Base-by-base conservation (phyloP, 2,329 filamentous ascomycete genomes). In the Ophioceras dolichostomum region DNA sequence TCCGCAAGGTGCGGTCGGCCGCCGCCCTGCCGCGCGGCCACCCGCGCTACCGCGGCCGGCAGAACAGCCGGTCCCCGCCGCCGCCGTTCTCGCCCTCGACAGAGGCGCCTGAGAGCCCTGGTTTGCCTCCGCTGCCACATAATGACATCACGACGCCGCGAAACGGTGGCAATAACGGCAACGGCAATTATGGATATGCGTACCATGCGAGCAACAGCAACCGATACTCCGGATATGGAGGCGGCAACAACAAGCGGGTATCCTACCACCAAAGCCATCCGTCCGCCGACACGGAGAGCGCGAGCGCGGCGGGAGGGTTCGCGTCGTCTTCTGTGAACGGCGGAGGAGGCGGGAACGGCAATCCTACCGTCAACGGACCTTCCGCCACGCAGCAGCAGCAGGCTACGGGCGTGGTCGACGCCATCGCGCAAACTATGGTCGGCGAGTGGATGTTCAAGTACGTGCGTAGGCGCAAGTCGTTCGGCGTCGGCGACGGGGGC, bases 381-480 rank as follows among this genome's bases (percentile, higher is more conserved):
- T n/a, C n/a, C n/a, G n/a, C n/a, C n/a, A n/a, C n/a, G n/a, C n/a
- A n/a, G n/a, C 62, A 67, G 10, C 69, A 74, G 21, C 79, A 86
- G 46, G 74, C 79, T 31, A 81, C 81, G 0, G 82, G 78, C 32
- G 85, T 96, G 12, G 89, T 98, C 5, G 91, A 96, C 61, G 87
- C 91, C 4, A 96, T 98, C 57, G 88, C 91, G 2, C 88, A 94
- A 53, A 93, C 89, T 0, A 98, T 98, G 91, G 86, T 98, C 21
- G 91, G 91, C 27, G 91, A 96, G 52, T 91, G 85, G 83, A 89
- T 93, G 83, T 88, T 80, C 66, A 93, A 93, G 58, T 91, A 93
- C 51, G 82, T 89, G 24, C 73, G 84, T 36, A 74, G 84, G 55
- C 76, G 89, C 46, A 95, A 88, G 61, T 93, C 89, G 0, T 96